Evolutionary conservation across 805 yeast genomes (phyloP).

Genomic region (Hanseniaspora opuntiae): DNA sequence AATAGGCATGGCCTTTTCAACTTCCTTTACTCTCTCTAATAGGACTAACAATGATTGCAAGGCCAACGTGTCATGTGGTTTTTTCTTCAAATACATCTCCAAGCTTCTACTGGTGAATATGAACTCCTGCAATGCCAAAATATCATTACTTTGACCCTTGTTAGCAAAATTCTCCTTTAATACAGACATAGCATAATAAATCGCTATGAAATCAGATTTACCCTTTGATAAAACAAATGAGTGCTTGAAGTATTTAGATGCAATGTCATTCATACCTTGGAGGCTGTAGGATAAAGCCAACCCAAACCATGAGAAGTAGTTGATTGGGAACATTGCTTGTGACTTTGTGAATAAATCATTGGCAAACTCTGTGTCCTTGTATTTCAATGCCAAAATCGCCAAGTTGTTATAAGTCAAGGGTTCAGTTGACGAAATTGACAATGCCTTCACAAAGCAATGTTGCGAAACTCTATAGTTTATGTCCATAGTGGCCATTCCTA

Average conservation of each 20-base stretch:
- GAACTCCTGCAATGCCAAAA: conserved; percentile 49
- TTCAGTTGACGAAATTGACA: conserved; percentile 53
- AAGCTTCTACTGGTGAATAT: conserved; percentile 57
- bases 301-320: conserved; percentile 70
- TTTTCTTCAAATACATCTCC: conserved; percentile 45
- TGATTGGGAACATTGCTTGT: conserved; percentile 70
- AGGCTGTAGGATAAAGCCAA: conserved; percentile 53
- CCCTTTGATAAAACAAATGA: conserved; percentile 70
- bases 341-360: conserved; percentile 57
- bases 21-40: conserved; percentile 60
- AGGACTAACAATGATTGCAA: conserved; percentile 41
- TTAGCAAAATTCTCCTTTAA: conserved; percentile 33
- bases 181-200: conserved; percentile 54
- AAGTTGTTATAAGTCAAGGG: conserved; percentile 66
- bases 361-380: conserved; percentile 61
- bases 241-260: conserved; percentile 56
- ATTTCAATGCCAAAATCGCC: conserved; percentile 59
- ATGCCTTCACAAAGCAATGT: conserved; percentile 81
- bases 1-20: conserved; percentile 36
- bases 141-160: conserved; percentile 29
- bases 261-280: conserved; percentile 35
- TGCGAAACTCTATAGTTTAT: conserved; percentile 65
- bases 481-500: conserved; percentile 62
- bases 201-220: conserved; percentile 49
- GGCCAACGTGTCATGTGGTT: conserved; percentile 47